Conservation (phyloP, 257 asterid genomes). For the Mentha longifolia region DNA sequence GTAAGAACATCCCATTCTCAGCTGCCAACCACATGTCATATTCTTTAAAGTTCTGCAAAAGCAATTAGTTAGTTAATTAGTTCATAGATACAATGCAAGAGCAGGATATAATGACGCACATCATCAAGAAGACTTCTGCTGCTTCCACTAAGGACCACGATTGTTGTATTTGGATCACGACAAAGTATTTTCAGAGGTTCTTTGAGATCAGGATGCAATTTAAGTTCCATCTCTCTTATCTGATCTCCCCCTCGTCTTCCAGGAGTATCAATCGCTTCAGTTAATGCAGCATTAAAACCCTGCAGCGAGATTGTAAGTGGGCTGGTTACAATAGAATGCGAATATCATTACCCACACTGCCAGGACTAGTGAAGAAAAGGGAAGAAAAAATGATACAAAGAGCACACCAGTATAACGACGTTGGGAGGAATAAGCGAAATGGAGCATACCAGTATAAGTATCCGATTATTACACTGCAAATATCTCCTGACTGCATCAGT, state of each 20-base stretch:
- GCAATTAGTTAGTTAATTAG: constrained; percentile 29
- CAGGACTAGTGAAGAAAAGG: no score
- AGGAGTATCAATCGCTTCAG: constrained; percentile 73
- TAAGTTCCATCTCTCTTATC: constrained; percentile 90
- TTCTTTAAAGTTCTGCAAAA: constrained; percentile 79
- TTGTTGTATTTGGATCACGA: constrained; percentile 77
- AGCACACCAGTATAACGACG: neutral
- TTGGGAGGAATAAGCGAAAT: no score
- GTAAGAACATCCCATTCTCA: constrained; percentile 95
- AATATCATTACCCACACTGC: no score
- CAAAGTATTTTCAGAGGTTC: constrained; percentile 69
- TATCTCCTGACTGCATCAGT: constrained; percentile 62
- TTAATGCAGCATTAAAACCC: constrained; percentile 90
- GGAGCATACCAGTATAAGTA: constrained; percentile 78
- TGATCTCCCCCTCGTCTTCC: constrained; percentile 87
- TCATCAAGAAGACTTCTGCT: constrained; percentile 72
- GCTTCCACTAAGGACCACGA: constrained; percentile 95
- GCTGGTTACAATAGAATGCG: neutral
- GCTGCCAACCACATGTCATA: constrained; percentile 97
- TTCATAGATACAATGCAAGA: neutral
- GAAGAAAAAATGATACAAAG: no score
- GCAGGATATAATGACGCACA: constrained; percentile 40
- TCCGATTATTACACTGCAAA: constrained; percentile 69
- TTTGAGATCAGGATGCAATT: constrained; percentile 80
- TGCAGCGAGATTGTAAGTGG: constrained; percentile 27